Evolutionary conservation across 2,329 filamentous ascomycete genomes (phyloP).

Genomic region (Cladophialophora chaetospira): DNA sequence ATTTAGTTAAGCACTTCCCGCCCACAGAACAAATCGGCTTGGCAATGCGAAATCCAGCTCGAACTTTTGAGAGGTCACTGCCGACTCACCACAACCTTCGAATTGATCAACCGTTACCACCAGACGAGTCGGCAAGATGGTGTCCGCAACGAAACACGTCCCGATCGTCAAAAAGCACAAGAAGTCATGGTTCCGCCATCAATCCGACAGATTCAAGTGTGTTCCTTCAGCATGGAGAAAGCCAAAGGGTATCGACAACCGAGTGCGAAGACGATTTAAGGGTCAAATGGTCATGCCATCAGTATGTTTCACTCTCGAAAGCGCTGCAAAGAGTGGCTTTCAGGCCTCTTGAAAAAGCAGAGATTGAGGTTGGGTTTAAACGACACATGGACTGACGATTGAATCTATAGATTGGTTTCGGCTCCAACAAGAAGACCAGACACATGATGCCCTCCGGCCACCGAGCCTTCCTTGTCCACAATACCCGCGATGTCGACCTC

Average conservation of each 20-base stretch:
- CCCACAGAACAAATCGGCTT: constrained; percentile 8
- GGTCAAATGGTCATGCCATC: constrained; percentile 96
- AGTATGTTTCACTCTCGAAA: constrained; percentile 58
- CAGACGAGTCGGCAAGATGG: constrained; percentile 63
- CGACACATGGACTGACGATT: constrained; percentile 20
- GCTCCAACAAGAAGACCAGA: constrained; percentile 99
- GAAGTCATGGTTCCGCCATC: constrained; percentile 94
- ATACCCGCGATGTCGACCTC: constrained; percentile 92
- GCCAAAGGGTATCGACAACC: constrained; percentile 99
- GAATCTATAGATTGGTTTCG: constrained; percentile 82
- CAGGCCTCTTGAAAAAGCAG: too few relatives aligned
- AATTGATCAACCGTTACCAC: constrained; percentile 7
- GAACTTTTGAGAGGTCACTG: constrained; percentile 4
- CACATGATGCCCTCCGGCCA: constrained; percentile 99
- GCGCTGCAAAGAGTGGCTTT: too few relatives aligned
- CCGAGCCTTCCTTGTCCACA: constrained; percentile 99
- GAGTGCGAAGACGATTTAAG: constrained; percentile 95
- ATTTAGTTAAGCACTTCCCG: neutral
- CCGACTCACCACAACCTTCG: neutral
- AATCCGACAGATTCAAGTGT: constrained; percentile 95
- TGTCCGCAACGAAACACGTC: constrained; percentile 98
- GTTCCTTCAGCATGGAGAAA: constrained; percentile 93
- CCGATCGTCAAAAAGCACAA: constrained; percentile 99
- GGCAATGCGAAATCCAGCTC: constrained; percentile 11
- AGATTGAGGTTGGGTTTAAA: constrained; percentile 2